Evolutionary conservation across 768 basidiomycete species (phyloP), one percentile per base, ranked within the genome.

Genomic region (Vararia minispora): DNA sequence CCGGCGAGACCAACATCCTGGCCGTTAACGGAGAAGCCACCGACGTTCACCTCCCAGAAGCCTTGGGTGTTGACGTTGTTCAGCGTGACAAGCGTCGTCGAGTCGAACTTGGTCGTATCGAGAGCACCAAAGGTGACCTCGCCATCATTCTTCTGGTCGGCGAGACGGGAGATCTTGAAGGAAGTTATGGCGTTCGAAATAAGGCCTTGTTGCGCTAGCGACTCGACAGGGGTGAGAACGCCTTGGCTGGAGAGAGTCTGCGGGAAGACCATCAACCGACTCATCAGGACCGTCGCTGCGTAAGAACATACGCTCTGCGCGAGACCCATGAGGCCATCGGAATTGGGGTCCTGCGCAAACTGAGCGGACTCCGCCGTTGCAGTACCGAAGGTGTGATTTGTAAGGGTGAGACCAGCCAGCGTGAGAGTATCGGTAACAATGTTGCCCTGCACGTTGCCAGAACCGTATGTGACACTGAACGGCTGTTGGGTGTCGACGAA

Each of bases 121-220:
- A 87, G 66, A 10, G 70, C 79, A 24, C 87, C 88, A 45, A 91
- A 83, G 6, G 86, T 86, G 42, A 90, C 69, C 59, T 86, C 70
- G 35, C 87, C 87, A 47, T 87, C 80, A 47, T 80, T 79, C 53
- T 62, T 57, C 49, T 68, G 60, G 52, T 89, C 85, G 7, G 71
- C 65, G 24, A 79, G 60, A 41, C 88, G 81, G 2, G 83, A 68
- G 40, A 92, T 75, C 62, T 83, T 88, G 71, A 72, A 88, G 7
- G 84, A 83, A 8, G 75, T 71, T 52, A 90, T 79, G 2, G 83
- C 68, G 6, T 69, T 64, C 21, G 60, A 45, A 40, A 90, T 76
- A 37, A 74, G 60, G 23, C 74, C 74, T 5, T 61, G 62, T 16
- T 61, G 44, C 2, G 74, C 76, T 23, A 91, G 65, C 2, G 79